Evolutionary conservation across 495 filamentous ascomycete species (phyloP).

Genomic region (Neurospora terricola): DNA sequence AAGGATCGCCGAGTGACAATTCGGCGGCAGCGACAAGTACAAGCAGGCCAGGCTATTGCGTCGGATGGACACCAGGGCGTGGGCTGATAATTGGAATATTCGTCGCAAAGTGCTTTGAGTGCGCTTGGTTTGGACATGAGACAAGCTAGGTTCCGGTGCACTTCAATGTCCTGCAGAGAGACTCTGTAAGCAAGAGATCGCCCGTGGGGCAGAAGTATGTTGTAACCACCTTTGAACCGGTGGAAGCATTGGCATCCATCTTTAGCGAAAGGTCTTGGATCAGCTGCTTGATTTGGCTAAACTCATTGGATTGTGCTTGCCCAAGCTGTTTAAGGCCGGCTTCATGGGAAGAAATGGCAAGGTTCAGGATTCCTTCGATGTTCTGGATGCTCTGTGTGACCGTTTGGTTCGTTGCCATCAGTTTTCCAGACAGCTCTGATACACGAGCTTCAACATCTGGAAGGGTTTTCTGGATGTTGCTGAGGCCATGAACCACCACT

Average conservation of each 20-base stretch:
- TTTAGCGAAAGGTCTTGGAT: neutral
- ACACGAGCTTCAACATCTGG: neutral
- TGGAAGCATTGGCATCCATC: neutral
- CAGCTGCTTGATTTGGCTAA: neutral
- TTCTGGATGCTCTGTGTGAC: neutral
- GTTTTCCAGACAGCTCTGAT: neutral
- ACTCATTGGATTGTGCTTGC: neutral
- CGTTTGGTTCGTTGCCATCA: neutral
- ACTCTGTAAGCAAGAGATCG: neutral
- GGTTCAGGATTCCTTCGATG: neutral
- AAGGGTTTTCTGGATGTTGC: neutral
- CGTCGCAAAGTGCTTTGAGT: neutral
- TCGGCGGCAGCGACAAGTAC: neutral
- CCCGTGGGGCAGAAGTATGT: neutral
- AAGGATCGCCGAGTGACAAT: neutral
- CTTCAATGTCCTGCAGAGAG: neutral
- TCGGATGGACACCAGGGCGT: neutral
- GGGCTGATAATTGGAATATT: neutral
- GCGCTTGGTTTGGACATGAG: neutral
- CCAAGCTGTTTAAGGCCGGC: neutral
- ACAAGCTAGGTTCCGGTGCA: neutral
- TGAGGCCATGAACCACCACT: neutral
- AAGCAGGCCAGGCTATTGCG: neutral
- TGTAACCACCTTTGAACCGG: neutral
- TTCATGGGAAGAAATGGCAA: neutral